These are phyloP conservation scores for Candida chilensis DNA, from an alignment of 805 yeast genomes.

Conservation along the genomic window DNA sequence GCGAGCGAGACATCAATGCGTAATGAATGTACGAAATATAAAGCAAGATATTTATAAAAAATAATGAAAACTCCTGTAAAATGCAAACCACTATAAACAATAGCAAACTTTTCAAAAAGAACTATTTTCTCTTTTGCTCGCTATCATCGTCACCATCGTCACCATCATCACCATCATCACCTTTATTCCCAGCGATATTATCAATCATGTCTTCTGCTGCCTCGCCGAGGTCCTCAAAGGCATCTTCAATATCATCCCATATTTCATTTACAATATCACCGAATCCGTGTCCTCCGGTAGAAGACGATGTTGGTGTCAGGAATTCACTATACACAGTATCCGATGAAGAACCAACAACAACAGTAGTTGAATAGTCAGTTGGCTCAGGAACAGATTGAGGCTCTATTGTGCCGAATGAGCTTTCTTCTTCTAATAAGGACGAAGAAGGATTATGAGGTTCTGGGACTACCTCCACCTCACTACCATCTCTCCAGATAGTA, in stretches of 20 bases:
- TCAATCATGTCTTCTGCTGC: constrained; percentile 9
- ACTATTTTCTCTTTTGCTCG: too few relatives aligned
- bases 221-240: constrained; percentile 8
- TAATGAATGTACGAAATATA: too few relatives aligned
- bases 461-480: constrained; percentile 3
- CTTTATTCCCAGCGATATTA: constrained; percentile 5
- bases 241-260: constrained; percentile 8
- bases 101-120: not conserved
- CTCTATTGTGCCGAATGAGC: too few relatives aligned
- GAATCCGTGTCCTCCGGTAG: constrained; percentile 1
- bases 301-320: not conserved
- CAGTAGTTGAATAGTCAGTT: constrained; percentile 2
- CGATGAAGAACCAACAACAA: constrained; percentile 2
- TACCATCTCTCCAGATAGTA: constrained; percentile 13
- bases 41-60: too few relatives aligned
- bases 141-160: constrained; percentile 1
- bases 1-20: not conserved
- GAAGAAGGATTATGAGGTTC: constrained; percentile 2
- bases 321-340: not conserved
- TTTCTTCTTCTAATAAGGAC: too few relatives aligned
- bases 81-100: too few relatives aligned
- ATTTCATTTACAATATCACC: constrained; percentile 8
- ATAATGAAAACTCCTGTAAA: too few relatives aligned
- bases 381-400: constrained; percentile 5
- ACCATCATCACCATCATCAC: constrained; percentile 1